Conservation (phyloP, 2,329 filamentous ascomycete genomes). For the Fusarium sublunatum region DNA sequence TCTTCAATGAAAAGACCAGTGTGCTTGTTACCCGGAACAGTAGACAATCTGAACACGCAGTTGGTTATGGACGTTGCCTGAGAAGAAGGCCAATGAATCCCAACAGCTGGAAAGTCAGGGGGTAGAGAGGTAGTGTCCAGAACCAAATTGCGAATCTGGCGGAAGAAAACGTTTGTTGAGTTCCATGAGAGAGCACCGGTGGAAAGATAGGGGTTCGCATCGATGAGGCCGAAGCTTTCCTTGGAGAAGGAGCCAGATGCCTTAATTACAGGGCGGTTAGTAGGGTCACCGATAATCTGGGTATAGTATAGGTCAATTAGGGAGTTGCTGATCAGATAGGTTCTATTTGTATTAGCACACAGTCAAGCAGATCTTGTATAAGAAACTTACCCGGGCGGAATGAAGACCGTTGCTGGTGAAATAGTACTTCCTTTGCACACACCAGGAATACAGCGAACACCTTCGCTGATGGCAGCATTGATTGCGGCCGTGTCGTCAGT, state of each 20-base stretch:
- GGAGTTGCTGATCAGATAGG: conserved; percentile 76
- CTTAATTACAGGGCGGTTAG: conserved; percentile 65
- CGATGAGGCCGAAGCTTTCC: conserved; percentile 58
- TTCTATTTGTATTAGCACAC: conserved; percentile 51
- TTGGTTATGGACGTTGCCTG: conserved; percentile 72
- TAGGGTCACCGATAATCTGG: conserved; percentile 78
- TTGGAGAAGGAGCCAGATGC: conserved; percentile 61
- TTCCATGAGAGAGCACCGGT: conserved; percentile 57
- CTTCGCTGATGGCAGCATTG: conserved; percentile 45
- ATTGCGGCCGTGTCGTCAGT: conserved; percentile 46
- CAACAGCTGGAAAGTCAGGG: conserved; percentile 58
- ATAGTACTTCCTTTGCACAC: conserved; percentile 49
- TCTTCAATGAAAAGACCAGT: conserved; percentile 72
- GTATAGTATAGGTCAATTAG: conserved; percentile 84
- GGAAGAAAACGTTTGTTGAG: conserved; percentile 70
- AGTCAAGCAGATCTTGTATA: conserved; percentile 32
- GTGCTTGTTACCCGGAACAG: conserved; percentile 59
- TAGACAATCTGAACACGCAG: conserved; percentile 65
- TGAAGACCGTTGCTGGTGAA: conserved; percentile 54
- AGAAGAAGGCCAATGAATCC: conserved; percentile 75
- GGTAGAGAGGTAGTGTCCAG: conserved; percentile 65
- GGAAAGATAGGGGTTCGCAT: conserved; percentile 59
- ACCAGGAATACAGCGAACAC: conserved; percentile 40
- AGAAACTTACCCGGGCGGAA: conserved; percentile 51
- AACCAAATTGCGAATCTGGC: conserved; percentile 68